Evolutionary conservation across 1,284 basidiomycete species (phyloP).

Genomic region (Afroboletus lepidellus): DNA sequence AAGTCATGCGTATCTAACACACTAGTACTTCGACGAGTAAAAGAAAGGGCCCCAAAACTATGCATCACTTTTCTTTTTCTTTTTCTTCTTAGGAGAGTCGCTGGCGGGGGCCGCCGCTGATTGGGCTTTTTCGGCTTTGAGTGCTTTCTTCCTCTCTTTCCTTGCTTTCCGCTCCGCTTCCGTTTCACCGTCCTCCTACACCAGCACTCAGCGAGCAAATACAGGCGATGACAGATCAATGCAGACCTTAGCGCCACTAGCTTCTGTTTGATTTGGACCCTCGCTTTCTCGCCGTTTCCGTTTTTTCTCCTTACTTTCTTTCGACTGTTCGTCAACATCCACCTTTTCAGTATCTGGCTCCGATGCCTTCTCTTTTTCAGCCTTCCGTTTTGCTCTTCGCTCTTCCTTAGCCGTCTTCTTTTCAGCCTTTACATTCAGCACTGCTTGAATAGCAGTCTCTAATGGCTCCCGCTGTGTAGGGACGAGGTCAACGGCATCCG

Average conservation of each 20-base stretch:
- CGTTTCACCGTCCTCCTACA: slow-evolving; percentile 52
- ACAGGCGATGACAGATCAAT: slow-evolving; percentile 4
- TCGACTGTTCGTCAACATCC: slow-evolving; percentile 47
- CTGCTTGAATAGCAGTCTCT: slow-evolving; percentile 63
- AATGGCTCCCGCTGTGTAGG: slow-evolving; percentile 80
- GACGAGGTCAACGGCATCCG: slow-evolving; percentile 76
- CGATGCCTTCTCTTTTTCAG: slow-evolving; percentile 55
- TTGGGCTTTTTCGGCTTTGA: slow-evolving; percentile 69
- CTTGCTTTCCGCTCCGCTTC: slow-evolving; percentile 72
- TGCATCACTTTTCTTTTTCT: slow-evolving; percentile 62
- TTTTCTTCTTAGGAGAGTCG: slow-evolving; percentile 72
- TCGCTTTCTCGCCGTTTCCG: slow-evolving; percentile 70
- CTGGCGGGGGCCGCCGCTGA: slow-evolving; percentile 41
- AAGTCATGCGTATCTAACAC: slow-evolving; percentile 3
- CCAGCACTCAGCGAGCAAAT: slow-evolving; percentile 9
- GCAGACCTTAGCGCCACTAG: slow-evolving; percentile 43
- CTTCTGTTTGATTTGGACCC: slow-evolving; percentile 33
- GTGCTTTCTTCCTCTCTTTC: slow-evolving; percentile 71
- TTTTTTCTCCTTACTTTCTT: slow-evolving; percentile 62
- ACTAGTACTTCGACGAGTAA: background rate
- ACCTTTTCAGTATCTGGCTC: slow-evolving; percentile 44
- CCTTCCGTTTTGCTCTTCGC: slow-evolving; percentile 62
- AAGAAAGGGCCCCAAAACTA: slow-evolving; percentile 8
- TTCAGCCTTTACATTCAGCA: slow-evolving; percentile 75
- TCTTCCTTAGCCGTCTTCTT: slow-evolving; percentile 79